Percentiles rank a stretch among this genome's conserved stretches.
These are phyloP conservation scores for Rhododendron griersonianum DNA, from an alignment of 148 eudicot species.

Conservation along the genomic window DNA sequence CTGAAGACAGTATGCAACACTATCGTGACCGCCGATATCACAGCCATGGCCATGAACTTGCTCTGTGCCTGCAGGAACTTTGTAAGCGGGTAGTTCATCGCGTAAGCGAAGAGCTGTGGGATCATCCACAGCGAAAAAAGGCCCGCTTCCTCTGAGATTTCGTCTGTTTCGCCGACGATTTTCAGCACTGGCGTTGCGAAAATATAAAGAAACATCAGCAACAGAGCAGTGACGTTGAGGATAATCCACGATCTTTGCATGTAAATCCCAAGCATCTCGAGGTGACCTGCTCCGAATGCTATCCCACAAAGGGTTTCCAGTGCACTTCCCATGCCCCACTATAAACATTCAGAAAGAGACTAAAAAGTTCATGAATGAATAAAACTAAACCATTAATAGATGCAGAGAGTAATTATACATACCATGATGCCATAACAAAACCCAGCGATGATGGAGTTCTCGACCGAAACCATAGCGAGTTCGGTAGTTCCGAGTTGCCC, in stretches of 20 bases:
- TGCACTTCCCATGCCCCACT: conserved; percentile 38
- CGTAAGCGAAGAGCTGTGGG: conserved; percentile 35
- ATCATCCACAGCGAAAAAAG: conserved; percentile 27
- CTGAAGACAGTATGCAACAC: conserved; percentile 47
- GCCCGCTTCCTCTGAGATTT: conserved; percentile 26
- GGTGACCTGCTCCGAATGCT: conserved; percentile 23
- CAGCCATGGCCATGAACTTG: conserved; percentile 35
- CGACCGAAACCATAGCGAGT: conserved; percentile 31
- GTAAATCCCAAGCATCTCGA: conserved; percentile 26
- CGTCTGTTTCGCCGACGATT: conserved; percentile 21
- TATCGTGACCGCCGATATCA: conserved; percentile 28
- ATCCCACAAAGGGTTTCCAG: conserved; percentile 31
- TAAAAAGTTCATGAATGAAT: not conserved
- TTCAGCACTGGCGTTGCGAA: conserved; percentile 16
- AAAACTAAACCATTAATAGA: not conserved
- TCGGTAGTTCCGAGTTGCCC: conserved; percentile 33
- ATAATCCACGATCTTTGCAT: conserved; percentile 32
- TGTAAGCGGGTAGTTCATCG: conserved; percentile 24
- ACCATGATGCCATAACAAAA: conserved; percentile 28
- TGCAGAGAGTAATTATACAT: not conserved
- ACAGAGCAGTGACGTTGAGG: conserved; percentile 11
- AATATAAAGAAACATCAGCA: conserved; percentile 11
- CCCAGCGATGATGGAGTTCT: conserved; percentile 22
- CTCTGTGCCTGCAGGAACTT: conserved; percentile 42
- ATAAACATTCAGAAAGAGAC: not conserved